These are phyloP conservation scores for Cylindrodendrum hubeiense DNA, from an alignment of 2,329 filamentous ascomycete species.

Conservation along the genomic window DNA sequence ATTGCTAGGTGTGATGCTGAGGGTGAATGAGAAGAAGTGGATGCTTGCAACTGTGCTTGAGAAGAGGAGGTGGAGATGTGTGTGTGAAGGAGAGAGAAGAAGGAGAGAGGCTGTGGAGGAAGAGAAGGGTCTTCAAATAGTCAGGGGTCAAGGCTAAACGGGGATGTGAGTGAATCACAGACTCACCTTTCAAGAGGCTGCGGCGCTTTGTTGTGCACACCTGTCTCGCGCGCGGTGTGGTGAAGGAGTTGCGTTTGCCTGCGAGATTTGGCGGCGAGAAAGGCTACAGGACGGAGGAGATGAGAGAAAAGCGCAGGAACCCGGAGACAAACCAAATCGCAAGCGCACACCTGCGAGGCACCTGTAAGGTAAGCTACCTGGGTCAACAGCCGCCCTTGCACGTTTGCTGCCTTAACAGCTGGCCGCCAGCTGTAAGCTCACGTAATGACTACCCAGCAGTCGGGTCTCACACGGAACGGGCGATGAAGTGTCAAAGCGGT, in stretches of 20 bases:
- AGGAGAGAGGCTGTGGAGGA: conserved; percentile 1
- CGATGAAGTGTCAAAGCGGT: not conserved
- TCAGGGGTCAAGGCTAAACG: not conserved
- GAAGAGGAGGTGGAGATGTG: conserved; percentile 2
- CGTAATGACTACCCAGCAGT: not conserved
- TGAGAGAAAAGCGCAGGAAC: not conserved
- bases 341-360: not conserved
- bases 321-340: not conserved
- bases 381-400: not conserved
- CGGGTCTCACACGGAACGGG: not conserved
- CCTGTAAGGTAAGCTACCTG: not conserved
- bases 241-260: not conserved
- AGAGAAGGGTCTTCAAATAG: conserved; percentile 20
- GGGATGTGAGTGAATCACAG: conserved; percentile 32
- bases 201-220: not conserved
- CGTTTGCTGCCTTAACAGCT: not conserved
- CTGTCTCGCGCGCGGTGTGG: not conserved
- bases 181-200: not conserved
- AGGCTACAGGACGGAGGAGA: not conserved
- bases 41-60: conserved; percentile 13
- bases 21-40: not conserved
- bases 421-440: not conserved
- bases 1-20: conserved; percentile 5
- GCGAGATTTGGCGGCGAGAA: not conserved
- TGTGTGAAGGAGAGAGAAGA: conserved; percentile 24